Conservation (phyloP, 805 yeast genomes). For the Candida ponderosae region DNA sequence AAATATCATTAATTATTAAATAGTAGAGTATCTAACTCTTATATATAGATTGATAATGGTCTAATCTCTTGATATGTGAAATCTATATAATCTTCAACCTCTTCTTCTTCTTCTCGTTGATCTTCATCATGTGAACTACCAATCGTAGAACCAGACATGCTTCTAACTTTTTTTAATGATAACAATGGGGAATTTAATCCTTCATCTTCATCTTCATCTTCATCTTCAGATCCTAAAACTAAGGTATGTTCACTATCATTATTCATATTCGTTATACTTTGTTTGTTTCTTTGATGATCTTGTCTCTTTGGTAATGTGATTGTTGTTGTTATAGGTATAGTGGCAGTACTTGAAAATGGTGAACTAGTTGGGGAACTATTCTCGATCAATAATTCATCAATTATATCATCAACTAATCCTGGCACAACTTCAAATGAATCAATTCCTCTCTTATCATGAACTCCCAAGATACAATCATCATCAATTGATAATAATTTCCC, state of each 20-base stretch:
- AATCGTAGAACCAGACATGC: slow-evolving; percentile 13
- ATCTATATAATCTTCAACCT: slow-evolving; percentile 2
- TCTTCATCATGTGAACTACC: slow-evolving; percentile 6
- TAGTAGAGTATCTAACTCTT: no score
- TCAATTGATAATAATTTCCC: slow-evolving; percentile 44
- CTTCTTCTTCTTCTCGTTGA: background rate
- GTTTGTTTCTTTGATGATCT: slow-evolving; percentile 4
- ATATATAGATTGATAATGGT: background rate
- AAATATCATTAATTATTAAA: no score
- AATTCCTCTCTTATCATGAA: slow-evolving; percentile 32
- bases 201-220: no score
- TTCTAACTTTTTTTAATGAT: no score
- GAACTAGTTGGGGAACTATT: no score
- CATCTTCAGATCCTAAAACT: no score
- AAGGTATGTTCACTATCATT: slow-evolving; percentile 13
- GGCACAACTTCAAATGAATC: slow-evolving; percentile 15
- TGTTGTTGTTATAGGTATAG: slow-evolving; percentile 6
- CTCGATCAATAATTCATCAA: slow-evolving; percentile 14
- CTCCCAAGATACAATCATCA: slow-evolving; percentile 44
- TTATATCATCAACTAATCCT: slow-evolving; percentile 12
- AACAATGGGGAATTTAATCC: background rate
- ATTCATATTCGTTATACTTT: slow-evolving; percentile 9
- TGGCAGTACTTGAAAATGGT: slow-evolving; percentile 3
- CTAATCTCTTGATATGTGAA: slow-evolving; percentile 16
- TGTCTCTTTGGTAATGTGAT: slow-evolving; percentile 6